These are phyloP conservation scores for Podaxis mareebaensis DNA, from an alignment of 768 basidiomycete genomes.

Conservation along the genomic window DNA sequence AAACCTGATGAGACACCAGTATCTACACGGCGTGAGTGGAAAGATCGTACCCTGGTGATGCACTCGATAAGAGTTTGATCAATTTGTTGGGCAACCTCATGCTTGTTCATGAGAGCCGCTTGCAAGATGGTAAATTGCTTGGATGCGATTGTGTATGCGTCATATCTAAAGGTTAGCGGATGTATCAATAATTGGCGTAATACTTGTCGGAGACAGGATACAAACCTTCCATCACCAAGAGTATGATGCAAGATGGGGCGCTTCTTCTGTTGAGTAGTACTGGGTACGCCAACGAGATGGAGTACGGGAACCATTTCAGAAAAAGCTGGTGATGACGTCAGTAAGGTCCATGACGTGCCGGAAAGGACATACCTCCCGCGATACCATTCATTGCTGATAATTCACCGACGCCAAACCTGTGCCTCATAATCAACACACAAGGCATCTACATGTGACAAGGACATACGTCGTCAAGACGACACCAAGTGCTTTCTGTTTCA, in stretches of 20 bases:
- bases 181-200: conserved; percentile 21
- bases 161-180: conserved; percentile 49
- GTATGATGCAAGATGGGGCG: conserved; percentile 84
- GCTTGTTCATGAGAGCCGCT: conserved; percentile 53
- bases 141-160: conserved; percentile 77
- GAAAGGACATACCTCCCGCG: conserved; percentile 54
- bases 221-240: conserved; percentile 75
- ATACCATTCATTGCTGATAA: conserved; percentile 84
- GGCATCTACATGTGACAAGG: neutral
- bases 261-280: conserved; percentile 65
- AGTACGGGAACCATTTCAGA: conserved; percentile 89
- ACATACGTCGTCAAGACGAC: conserved; percentile 42
- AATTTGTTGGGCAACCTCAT: conserved; percentile 65
- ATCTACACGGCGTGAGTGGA: neutral
- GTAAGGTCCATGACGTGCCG: neutral
- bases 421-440: neutral
- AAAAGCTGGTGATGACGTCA: conserved; percentile 46
- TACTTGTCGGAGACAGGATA: neutral
- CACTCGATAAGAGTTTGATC: conserved; percentile 78
- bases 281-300: conserved; percentile 84
- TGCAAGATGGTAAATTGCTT: conserved; percentile 75
- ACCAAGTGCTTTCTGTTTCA: conserved; percentile 73
- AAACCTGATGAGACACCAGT: neutral
- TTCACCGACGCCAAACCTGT: conserved; percentile 88
- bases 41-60: conserved; percentile 48